Percentiles rank a stretch among this genome's conserved stretches.
Conservation (phyloP, 2,329 filamentous ascomycete species). For the Rhynchosporium agropyri region DNA sequence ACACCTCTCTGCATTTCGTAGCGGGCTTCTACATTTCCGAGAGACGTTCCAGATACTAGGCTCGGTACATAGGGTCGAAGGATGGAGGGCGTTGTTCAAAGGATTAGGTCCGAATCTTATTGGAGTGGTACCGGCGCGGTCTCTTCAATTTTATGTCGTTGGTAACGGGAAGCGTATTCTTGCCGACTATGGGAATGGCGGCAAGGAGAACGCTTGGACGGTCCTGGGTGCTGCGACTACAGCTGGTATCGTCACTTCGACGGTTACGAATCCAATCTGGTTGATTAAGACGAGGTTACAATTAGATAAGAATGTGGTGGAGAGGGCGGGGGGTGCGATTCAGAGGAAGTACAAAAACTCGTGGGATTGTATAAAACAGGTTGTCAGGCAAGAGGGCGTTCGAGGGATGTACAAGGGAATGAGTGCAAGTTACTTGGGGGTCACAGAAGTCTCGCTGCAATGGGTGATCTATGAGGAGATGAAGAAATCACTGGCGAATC, state of each 20-base stretch:
- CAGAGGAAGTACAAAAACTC: slow-evolving; percentile 82
- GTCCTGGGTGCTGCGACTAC: slow-evolving; percentile 76
- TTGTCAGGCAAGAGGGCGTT: slow-evolving; percentile 78
- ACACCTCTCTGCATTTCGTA: slow-evolving; percentile 65
- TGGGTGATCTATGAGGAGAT: slow-evolving; percentile 95
- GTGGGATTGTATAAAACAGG: slow-evolving; percentile 83
- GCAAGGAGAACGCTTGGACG: slow-evolving; percentile 71
- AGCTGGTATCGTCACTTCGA: slow-evolving; percentile 84
- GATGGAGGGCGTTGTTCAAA: slow-evolving; percentile 87
- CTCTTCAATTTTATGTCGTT: slow-evolving; percentile 94
- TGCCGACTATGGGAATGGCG: slow-evolving; percentile 71
- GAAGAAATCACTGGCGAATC: slow-evolving; percentile 70
- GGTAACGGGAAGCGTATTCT: slow-evolving; percentile 88
- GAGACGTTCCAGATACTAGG: slow-evolving; percentile 87
- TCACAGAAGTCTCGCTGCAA: slow-evolving; percentile 86
- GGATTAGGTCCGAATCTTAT: slow-evolving; percentile 88
- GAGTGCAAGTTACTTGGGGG: slow-evolving; percentile 88
- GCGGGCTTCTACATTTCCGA: slow-evolving; percentile 71
- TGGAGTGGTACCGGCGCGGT: slow-evolving; percentile 84
- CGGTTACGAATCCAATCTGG: slow-evolving; percentile 95
- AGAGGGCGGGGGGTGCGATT: slow-evolving; percentile 54
- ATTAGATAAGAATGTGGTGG: slow-evolving; percentile 81
- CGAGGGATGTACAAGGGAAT: slow-evolving; percentile 85
- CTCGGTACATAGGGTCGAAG: slow-evolving; percentile 79
- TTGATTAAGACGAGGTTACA: slow-evolving; percentile 92